Evolutionary conservation across 305 asterid genomes (phyloP).

Genomic region (Fraxinus latifolia): DNA sequence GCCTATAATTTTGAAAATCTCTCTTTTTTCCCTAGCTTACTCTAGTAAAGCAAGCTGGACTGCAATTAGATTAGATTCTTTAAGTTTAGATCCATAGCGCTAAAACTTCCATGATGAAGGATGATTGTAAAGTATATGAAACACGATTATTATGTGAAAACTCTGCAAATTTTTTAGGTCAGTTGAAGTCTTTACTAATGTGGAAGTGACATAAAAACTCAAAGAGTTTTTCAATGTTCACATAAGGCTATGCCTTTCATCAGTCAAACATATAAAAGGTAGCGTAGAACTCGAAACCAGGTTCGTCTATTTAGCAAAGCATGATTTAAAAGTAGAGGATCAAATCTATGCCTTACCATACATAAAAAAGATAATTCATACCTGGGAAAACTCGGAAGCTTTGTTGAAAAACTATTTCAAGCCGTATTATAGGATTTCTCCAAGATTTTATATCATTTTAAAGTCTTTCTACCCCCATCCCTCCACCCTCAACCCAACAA

Average conservation of each 20-base stretch:
- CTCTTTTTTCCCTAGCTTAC: background rate
- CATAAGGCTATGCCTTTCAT: background rate
- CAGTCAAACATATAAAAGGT: slow-evolving; percentile 4
- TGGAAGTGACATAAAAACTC: background rate
- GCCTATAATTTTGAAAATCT: background rate
- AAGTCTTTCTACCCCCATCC: background rate
- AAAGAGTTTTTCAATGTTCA: background rate
- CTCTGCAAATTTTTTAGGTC: background rate
- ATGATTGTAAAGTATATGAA: slow-evolving; percentile 4
- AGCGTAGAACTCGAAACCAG: background rate
- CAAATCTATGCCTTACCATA: background rate
- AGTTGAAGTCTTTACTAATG: background rate
- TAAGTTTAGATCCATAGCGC: background rate
- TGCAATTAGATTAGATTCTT: background rate
- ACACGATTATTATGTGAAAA: slow-evolving; percentile 4
- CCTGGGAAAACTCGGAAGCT: background rate
- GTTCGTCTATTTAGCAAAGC: background rate
- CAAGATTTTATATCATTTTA: slow-evolving; percentile 14
- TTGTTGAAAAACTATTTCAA: background rate
- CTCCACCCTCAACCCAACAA: background rate
- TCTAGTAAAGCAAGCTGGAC: background rate
- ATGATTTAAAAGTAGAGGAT: background rate
- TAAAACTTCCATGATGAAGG: background rate
- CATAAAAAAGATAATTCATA: background rate
- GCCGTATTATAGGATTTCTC: slow-evolving; percentile 2